Conservation (phyloP, 1,284 basidiomycete genomes). For the Fomitopsis pinicola region DNA sequence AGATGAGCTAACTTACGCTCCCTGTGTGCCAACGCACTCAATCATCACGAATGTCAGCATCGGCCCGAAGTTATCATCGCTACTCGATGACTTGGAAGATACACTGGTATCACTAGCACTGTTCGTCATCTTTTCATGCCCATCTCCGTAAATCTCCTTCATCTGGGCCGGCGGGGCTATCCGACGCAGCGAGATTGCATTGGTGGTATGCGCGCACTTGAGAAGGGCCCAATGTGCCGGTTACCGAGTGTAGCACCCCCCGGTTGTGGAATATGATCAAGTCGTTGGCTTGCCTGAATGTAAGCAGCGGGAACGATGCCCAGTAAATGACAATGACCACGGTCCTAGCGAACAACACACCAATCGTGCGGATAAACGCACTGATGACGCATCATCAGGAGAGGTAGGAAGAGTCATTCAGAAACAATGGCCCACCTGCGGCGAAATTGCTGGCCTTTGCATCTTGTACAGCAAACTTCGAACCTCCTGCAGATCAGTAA, state of each 20-base stretch:
- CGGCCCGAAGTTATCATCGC: too few species aligned
- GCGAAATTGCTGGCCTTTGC: conserved; percentile 79
- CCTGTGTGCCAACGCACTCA: too few species aligned
- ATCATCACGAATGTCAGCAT: too few species aligned
- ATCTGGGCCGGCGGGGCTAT: conserved; percentile 48
- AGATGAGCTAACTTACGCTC: too few species aligned
- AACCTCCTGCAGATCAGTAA: conserved; percentile 68
- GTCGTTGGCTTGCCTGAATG: conserved; percentile 48
- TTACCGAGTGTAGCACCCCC: conserved; percentile 73
- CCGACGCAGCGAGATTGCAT: conserved; percentile 64
- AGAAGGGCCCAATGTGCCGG: conserved; percentile 68
- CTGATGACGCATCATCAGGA: too few species aligned
- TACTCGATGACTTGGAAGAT: too few species aligned
- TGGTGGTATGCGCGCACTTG: conserved; percentile 68
- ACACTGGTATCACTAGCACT: background rate
- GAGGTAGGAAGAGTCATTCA: too few species aligned
- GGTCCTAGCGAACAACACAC: too few species aligned
- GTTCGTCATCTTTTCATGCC: conserved; percentile 24
- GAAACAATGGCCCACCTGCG: conserved; percentile 51
- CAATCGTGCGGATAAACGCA: conserved; percentile 29
- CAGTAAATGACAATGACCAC: too few species aligned
- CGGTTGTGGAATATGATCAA: conserved; percentile 74
- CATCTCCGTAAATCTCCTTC: conserved; percentile 42
- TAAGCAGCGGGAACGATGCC: background rate
- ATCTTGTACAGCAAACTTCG: conserved; percentile 74